Conservation (phyloP, 768 basidiomycete genomes). For the Podaxis carcinomalis region DNA sequence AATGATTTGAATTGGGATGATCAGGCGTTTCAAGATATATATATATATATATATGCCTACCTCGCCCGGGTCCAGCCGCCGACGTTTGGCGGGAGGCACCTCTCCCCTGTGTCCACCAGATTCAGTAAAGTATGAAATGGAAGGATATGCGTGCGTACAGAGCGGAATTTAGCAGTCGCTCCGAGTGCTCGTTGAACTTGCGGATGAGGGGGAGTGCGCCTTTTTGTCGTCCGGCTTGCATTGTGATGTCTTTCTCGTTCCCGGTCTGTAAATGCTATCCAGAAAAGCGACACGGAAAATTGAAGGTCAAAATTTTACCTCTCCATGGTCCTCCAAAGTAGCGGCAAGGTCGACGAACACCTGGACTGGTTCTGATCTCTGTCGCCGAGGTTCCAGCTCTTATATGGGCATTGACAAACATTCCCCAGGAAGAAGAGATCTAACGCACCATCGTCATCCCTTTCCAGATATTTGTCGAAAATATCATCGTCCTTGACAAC, state of each 20-base stretch:
- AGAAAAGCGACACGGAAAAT: neutral
- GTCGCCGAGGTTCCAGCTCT: slow-evolving; percentile 78
- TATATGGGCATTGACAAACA: slow-evolving; percentile 4
- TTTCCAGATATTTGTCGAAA: slow-evolving; percentile 95
- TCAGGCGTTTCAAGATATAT: neutral
- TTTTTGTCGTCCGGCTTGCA: slow-evolving; percentile 90
- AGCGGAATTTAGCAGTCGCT: slow-evolving; percentile 78
- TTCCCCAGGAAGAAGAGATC: neutral
- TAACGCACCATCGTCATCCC: slow-evolving; percentile 83
- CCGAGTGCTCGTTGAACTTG: slow-evolving; percentile 97
- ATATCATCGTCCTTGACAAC: slow-evolving; percentile 89
- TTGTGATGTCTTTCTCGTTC: slow-evolving; percentile 87
- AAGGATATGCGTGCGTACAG: slow-evolving; percentile 37
- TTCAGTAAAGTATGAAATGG: slow-evolving; percentile 2
- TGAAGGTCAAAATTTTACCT: slow-evolving; percentile 41
- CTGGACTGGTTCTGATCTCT: slow-evolving; percentile 63
- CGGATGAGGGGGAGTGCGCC: slow-evolving; percentile 89
- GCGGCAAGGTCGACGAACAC: slow-evolving; percentile 83
- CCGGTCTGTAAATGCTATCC: slow-evolving; percentile 56
- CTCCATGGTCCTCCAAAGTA: slow-evolving; percentile 86
- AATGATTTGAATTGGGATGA: neutral
- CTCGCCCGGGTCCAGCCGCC: slow-evolving; percentile 39
- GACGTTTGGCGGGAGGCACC: slow-evolving; percentile 54
- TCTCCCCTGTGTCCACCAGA: slow-evolving; percentile 42
- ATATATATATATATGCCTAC: slow-evolving; percentile 26